Evolutionary conservation across 257 asterid genomes (phyloP).

Genomic region (Sherardia arvensis): DNA sequence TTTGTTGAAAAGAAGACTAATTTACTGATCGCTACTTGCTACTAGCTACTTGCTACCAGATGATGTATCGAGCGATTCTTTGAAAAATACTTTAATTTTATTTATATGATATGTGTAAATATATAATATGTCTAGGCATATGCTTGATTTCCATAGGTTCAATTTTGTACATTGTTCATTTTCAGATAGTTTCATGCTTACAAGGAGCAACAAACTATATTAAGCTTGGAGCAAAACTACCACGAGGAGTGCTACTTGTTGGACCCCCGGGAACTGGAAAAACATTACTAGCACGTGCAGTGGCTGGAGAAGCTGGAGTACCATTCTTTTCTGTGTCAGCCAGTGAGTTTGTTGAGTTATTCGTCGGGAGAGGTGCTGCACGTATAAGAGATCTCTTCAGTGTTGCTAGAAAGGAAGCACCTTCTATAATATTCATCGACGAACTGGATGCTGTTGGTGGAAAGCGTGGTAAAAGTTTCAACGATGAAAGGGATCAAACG

Average conservation of each 20-base stretch:
- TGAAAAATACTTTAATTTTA: no score
- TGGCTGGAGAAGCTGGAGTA: constrained; percentile 95
- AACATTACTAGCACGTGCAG: constrained; percentile 94
- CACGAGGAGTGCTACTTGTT: constrained; percentile 90
- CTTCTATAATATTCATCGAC: constrained; percentile 87
- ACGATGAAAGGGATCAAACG: constrained; percentile 96
- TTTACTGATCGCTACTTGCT: background rate
- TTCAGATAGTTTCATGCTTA: constrained; percentile 76
- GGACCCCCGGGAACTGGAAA: constrained; percentile 99
- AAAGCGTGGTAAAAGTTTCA: constrained; percentile 92
- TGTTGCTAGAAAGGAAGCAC: constrained; percentile 84
- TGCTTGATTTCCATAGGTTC: background rate
- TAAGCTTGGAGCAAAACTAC: constrained; percentile 90
- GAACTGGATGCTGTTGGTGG: constrained; percentile 99
- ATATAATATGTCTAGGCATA: background rate
- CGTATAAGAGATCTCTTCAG: constrained; percentile 82
- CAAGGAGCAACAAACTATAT: constrained; percentile 83
- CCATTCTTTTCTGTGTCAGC: constrained; percentile 97
- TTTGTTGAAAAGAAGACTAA: background rate
- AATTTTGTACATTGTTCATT: constrained; percentile 10
- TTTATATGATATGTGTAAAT: background rate
- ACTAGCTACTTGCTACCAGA: background rate
- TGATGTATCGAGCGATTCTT: background rate
- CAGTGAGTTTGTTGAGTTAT: constrained; percentile 93
- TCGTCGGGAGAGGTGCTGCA: constrained; percentile 98